phyloP scores from a whole-genome alignment of 495 filamentous ascomycete species.

The Margaritispora aquatica region DNA sequence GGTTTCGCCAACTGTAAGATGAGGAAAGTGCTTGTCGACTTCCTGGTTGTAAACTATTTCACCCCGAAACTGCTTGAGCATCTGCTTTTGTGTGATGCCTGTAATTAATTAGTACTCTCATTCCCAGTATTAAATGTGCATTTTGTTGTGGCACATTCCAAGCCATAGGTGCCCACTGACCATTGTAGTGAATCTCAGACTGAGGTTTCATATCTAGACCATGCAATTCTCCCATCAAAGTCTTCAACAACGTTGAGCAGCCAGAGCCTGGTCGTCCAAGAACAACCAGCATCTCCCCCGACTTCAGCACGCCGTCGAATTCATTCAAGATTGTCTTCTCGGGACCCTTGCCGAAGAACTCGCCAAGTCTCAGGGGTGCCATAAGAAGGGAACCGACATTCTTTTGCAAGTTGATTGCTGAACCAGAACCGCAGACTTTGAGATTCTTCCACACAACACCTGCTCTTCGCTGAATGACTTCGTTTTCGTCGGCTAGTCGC shows the following conservation, averaged over 20 bases:
- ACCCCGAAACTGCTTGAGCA: constrained; percentile 34
- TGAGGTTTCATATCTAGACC: constrained; percentile 37
- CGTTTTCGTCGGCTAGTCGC: constrained; percentile 24
- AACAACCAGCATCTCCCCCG: constrained; percentile 77
- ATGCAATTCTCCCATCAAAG: constrained; percentile 23
- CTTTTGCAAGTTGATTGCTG: constrained; percentile 39
- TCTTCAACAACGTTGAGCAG: constrained; percentile 24
- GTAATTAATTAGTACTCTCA: not conserved
- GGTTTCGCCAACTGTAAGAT: constrained; percentile 63
- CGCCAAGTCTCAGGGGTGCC: constrained; percentile 19
- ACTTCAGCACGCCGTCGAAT: constrained; percentile 67
- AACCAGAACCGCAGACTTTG: constrained; percentile 43
- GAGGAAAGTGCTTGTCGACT: constrained; percentile 72
- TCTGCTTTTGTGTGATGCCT: constrained; percentile 24
- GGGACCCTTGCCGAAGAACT: constrained; percentile 36
- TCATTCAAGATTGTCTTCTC: constrained; percentile 65
- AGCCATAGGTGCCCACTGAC: constrained; percentile 9
- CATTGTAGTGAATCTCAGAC: constrained; percentile 31
- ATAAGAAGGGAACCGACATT: constrained; percentile 24
- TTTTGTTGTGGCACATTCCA: not conserved
- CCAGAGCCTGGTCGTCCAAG: constrained; percentile 70
- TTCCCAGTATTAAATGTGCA: not conserved
- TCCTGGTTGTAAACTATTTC: constrained; percentile 60
- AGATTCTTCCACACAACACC: constrained; percentile 41
- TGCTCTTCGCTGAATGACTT: constrained; percentile 27